Base-by-base conservation (phyloP, 2,329 filamentous ascomycete species). In the Aspergillus sp. region DNA sequence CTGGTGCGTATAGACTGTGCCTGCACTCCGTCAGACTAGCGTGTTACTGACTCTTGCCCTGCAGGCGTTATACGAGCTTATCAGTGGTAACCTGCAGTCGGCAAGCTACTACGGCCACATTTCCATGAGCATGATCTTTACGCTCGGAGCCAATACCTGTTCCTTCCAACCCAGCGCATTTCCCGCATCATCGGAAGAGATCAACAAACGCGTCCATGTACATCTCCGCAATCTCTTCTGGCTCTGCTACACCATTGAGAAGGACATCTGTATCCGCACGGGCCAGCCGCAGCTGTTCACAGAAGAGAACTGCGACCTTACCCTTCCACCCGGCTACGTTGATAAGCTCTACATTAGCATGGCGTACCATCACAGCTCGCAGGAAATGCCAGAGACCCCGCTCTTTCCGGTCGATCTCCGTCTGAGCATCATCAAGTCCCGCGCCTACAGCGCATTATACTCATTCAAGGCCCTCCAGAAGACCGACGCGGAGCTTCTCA, bases 221-320 rank as follows among this genome's bases (percentile, higher is more conserved):
- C 69, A 73, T 30, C 50, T 69, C 4, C 69, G 72, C 5, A 68
- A 69, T 46, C 38, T 83, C 0, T 84, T 84, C 58, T 84, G 82
- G 80, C 58, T 83, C 5, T 77, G 76, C 55, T 83, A 82, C 51
- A 71, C 70, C 2, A 64, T 81, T 9, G 81, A 84, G 57, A 83
- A 82, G 53, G 81, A 83, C n/a, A 70, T 82, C 11, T 69, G 78
- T 0, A 67, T 84, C 0, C 74, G 81, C 3, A 79, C 76, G 0
- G 79, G 80, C 0, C 79, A 81, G 45, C 80, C 80, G 0, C 80
- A 80, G 1, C 64, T 72, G 1, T 76, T 82, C 17, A 63, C 68
- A 3, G 79, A 82, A 47, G 75, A 79, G 14, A 76, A 80, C 49
- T 82, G 80, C 55, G 79, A 82, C 57, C 65, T 82, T 13, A 75